These are phyloP conservation scores for Blastocystis hominis DNA, from an alignment of 352 stramenopile species.

Conservation along the genomic window DNA sequence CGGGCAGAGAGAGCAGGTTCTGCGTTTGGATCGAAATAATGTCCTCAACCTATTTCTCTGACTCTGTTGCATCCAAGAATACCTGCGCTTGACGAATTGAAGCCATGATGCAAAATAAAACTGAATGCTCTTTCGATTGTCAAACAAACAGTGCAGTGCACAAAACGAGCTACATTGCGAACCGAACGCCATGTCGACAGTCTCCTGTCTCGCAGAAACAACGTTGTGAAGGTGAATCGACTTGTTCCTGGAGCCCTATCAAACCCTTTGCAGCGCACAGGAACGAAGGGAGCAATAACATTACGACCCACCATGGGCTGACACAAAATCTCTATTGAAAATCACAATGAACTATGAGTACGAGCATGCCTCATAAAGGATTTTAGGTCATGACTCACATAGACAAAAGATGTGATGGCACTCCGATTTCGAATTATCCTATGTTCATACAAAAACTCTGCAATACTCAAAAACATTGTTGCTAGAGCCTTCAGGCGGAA, in stretches of 20 bases:
- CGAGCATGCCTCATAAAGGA: background rate
- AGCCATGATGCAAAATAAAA: background rate
- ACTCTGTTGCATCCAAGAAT: background rate
- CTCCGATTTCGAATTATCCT: background rate
- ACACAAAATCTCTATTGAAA: background rate
- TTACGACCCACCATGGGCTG: background rate
- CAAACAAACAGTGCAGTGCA: constrained; percentile 4
- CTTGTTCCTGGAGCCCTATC: background rate
- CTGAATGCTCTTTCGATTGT: background rate
- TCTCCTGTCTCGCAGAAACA: background rate
- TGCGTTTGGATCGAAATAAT: constrained; percentile 94
- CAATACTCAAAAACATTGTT: background rate
- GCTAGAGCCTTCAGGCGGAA: background rate
- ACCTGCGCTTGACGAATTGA: constrained; percentile 45
- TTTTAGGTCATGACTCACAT: background rate
- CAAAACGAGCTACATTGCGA: background rate
- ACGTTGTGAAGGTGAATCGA: background rate
- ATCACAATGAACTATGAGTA: background rate
- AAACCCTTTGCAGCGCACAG: background rate
- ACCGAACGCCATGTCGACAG: background rate
- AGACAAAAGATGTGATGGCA: background rate
- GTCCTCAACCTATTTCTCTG: constrained; percentile 73
- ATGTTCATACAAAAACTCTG: background rate
- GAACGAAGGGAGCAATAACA: background rate
- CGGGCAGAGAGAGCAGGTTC: constrained; percentile 97